Conservation (phyloP, 257 asterid genomes). For the Nicotiana benthamiana region DNA sequence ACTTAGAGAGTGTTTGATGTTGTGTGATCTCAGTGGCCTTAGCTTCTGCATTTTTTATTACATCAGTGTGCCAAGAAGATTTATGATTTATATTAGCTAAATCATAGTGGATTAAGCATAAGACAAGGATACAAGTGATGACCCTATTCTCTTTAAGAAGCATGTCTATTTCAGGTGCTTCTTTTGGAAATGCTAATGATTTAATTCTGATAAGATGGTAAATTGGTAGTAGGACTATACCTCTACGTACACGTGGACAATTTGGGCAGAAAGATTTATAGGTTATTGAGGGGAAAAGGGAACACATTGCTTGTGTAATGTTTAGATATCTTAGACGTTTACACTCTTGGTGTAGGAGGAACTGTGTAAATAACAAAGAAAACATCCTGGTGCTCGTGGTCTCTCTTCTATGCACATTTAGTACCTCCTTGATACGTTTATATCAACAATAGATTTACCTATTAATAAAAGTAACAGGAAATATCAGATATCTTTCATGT, state of each 20-base stretch:
- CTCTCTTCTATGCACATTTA: background rate
- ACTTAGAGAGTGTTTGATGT: background rate
- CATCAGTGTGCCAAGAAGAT: background rate
- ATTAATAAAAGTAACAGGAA: background rate
- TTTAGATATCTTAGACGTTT: background rate
- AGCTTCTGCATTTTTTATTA: background rate
- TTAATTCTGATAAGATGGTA: background rate
- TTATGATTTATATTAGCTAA: background rate
- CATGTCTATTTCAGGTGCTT: background rate
- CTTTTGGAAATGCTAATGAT: background rate
- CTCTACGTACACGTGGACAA: background rate
- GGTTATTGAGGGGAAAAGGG: background rate
- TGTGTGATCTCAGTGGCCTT: background rate
- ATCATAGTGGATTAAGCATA: background rate
- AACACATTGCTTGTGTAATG: background rate
- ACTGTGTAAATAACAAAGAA: background rate
- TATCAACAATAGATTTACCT: background rate
- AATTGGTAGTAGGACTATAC: background rate
- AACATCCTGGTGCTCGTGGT: background rate
- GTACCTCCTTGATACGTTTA: background rate
- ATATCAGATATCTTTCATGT: background rate
- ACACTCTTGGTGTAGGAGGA: background rate
- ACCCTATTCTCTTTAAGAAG: background rate
- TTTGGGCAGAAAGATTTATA: background rate
- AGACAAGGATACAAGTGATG: background rate